Conservation (phyloP, 169 alveolate species). For the Babesia caballi region DNA sequence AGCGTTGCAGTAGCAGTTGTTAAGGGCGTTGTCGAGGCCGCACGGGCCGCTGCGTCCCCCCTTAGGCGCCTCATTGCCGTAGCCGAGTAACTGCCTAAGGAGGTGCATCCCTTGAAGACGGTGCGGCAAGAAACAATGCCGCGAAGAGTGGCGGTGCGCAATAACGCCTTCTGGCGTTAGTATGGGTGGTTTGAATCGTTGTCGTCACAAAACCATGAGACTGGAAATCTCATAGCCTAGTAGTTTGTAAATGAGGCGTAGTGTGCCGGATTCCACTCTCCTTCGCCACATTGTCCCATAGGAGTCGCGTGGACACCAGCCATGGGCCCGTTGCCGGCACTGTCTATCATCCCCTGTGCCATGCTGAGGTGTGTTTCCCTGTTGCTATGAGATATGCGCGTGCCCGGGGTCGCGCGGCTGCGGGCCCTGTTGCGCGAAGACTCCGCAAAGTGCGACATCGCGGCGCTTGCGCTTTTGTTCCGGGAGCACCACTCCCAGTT, state of each 20-base stretch:
- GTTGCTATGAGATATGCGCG: neutral
- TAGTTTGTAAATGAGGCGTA: too few relatives aligned
- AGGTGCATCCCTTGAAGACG: slow-evolving; percentile 34
- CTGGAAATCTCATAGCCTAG: too few relatives aligned
- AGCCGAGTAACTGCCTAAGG: slow-evolving; percentile 11
- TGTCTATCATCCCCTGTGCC: too few relatives aligned
- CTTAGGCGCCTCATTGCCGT: slow-evolving; percentile 9
- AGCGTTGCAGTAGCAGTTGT: slow-evolving; percentile 64
- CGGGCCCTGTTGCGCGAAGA: slow-evolving; percentile 20
- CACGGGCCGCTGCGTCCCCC: neutral
- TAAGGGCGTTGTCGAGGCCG: slow-evolving; percentile 47
- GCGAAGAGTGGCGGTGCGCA: too few relatives aligned
- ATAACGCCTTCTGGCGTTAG: too few relatives aligned
- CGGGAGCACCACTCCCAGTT: neutral
- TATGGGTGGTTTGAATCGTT: too few relatives aligned
- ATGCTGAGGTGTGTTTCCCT: too few relatives aligned
- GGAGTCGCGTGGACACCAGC: neutral
- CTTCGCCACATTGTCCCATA: neutral
- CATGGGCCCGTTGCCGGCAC: too few relatives aligned
- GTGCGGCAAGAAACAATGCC: too few relatives aligned
- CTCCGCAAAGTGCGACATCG: neutral
- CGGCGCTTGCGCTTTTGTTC: neutral
- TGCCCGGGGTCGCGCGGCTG: slow-evolving; percentile 9
- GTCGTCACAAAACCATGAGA: too few relatives aligned
- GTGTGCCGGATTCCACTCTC: too few relatives aligned